phyloP scores from a whole-genome alignment of 164 flowering plant species.

The Protea cynaroides region DNA sequence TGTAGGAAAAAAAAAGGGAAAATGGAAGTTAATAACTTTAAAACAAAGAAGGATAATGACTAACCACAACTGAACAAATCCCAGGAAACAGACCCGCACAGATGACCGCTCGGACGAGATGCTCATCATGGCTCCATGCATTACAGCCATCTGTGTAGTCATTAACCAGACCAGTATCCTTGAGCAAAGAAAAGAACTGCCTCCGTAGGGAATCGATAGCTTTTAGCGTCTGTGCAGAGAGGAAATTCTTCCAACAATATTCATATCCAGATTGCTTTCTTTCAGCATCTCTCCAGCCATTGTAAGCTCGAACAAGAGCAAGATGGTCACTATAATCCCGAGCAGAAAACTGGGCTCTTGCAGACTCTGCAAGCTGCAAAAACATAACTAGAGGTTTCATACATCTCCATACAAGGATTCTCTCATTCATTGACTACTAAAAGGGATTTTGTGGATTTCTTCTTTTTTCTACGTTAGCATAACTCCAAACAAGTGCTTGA shows the following conservation, averaged over 20 bases:
- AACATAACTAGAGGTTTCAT: constrained; percentile 2
- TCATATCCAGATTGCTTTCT: constrained; percentile 58
- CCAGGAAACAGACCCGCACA: constrained; percentile 96
- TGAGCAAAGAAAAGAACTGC: constrained; percentile 69
- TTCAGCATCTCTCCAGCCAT: constrained; percentile 91
- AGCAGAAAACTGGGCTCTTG: constrained; percentile 75
- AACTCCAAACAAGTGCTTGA: too few species aligned
- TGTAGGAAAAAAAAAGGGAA: neutral
- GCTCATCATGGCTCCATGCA: constrained; percentile 64
- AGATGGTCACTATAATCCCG: constrained; percentile 79
- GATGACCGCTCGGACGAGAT: constrained; percentile 74
- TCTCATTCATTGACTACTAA: neutral
- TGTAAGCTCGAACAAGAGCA: constrained; percentile 80
- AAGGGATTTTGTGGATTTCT: too few species aligned
- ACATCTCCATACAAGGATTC: neutral
- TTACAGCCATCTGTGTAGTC: constrained; percentile 33
- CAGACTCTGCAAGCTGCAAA: constrained; percentile 83
- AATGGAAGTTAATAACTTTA: neutral
- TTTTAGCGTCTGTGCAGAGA: constrained; percentile 82
- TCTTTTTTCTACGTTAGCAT: too few species aligned
- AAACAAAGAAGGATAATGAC: constrained; percentile 13
- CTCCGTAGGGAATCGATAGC: constrained; percentile 84
- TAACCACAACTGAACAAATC: constrained; percentile 86
- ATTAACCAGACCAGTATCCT: constrained; percentile 71
- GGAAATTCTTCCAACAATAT: constrained; percentile 91